Base-by-base conservation (phyloP, 768 basidiomycete species). In the Lentinula guzmanii region DNA sequence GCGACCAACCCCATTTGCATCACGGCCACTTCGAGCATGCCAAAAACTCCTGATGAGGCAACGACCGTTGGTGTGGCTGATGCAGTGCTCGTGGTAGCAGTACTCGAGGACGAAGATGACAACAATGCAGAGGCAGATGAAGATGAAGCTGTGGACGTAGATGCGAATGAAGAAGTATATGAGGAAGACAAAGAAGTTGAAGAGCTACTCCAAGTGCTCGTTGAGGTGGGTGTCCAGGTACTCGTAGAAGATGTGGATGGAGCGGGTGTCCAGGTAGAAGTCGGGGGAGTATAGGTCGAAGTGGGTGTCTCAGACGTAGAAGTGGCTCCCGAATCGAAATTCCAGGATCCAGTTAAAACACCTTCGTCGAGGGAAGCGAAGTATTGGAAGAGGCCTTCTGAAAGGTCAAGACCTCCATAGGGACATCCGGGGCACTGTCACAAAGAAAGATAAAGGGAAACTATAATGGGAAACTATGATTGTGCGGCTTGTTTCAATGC, bases 391-490 rank as follows among this genome's bases (percentile, higher is more conserved):
- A 86, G 73, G 50, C 83, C 80, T 11, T 65, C 52, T 37, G 79
- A 80, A 58, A 90, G 74, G 70, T 91, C 89, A 37, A 91, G 79
- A 31, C 79, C 87, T 35, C 76, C 83, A 60, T 71, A 80, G 3
- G 81, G 81, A 69, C 89, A 91, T 4, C 73, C 74, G 5, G 75
- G 75, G 67, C 82, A 85, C 75, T 82, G 65, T 5, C 35, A 41
- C 4, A 52, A 41, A 39, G 1, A 33, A 3, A 28, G 56, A 34
- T 51, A 13, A 11, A 39, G 37, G 18, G 33, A 24, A 13, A 21
- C 39, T 11, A 24, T 1, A 21, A 21, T n/a, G n/a, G n/a, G 41
- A 24, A 13, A 18, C 39, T 11, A 21, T 3, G 33, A 54, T 35
- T 51, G 3, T 13, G 37, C 31, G 15, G 7, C 37, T 15, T 55